Evolutionary conservation across 495 filamentous ascomycete species (phyloP), one percentile per base, ranked within the genome.

Genomic region (Cairneyella variabilis): DNA sequence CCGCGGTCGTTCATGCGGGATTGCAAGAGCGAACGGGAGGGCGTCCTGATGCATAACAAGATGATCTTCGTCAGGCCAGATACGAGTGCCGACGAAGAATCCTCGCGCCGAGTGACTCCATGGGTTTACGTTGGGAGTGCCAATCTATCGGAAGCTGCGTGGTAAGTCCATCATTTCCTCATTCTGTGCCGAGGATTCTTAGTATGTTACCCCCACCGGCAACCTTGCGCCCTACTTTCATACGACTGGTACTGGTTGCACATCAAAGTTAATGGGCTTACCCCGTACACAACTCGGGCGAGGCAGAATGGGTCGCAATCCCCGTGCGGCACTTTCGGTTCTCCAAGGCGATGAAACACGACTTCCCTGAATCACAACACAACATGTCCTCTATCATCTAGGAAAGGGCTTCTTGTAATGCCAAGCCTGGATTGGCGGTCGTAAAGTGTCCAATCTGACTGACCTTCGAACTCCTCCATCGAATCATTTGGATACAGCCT

Each of bases 91-190:
- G 6, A 46, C 17, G 26, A 50, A 40, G 40, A 38, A 27, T 38
- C 39, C 60, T n/a, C n/a, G n/a, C n/a, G n/a, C n/a, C n/a, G n/a
- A n/a, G n/a, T 27, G 41, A 59, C 83, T 8, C 7, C 7, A 7
- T 97, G 88, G 82, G 87, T 79, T 0, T 98, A 98, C 62, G 72
- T 95, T n/a, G 93, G 93, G 16, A 93, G 88, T 57, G 89, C 90
- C 1, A 98, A 98, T 67, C 62, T 95, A 7, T 92, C 90, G 0
- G 90, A 96, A 67, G 91, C 86, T 60, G 93, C 93, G 9, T 98
- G 93, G 88, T 91, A 70, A 67, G 80, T 74, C 22, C 8, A 11
- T 22, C n/a, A n/a, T n/a, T n/a, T n/a, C 34, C n/a, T 30, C 22
- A 16, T 54, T 39, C 28, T 48, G 20, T 28, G 8, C 3, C 10